Evolutionary conservation across 805 yeast species (phyloP), one percentile per base, ranked within the genome.

Genomic region (Kodamaea kakaduensis): DNA sequence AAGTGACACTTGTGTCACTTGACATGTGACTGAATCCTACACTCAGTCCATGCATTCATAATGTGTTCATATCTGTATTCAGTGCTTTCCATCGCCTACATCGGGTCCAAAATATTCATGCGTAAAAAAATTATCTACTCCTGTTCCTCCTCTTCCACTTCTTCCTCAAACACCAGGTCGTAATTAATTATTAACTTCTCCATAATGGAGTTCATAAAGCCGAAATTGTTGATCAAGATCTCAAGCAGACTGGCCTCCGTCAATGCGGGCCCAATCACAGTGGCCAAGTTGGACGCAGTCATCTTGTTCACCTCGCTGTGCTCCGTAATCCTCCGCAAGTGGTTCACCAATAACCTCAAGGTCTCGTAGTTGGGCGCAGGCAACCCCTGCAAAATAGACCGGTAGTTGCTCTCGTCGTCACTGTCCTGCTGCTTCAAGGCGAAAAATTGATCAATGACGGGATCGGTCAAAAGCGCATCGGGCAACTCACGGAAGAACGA

Each of bases 231-330:
- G 14, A 67, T 61, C 45, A 71, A 54, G 9, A 66, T 54, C 13
- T 71, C 75, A 30, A 77, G 69, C 26, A 53, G 60, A 42, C 75
- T 65, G 9, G 78, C 77, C 43, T 76, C 81, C 4, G 78, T 73
- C 36, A 76, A 64, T 3, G 78, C 73, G 1, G 81, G 81, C 1
- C 80, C 81, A 43, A 90, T 82, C 5, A 90, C 96, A 37, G 94
- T 90, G 4, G 96, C 95, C 50, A 90, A 62, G 53, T 90, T 90
- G 1, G 87, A 80, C 3, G 95, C 77, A 37, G 82, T 85, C 97
- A 90, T 90, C 54, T 80, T 80, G 61, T 90, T 90, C 31, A 61
- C 63, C 8, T 74, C 78, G 29, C 81, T 78, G 50, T 77, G 78
- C 40, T 71, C 72, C 36, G 83, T 79, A 16, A 90, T 81, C 45